phyloP scores from a whole-genome alignment of 2,329 filamentous ascomycete genomes.

The Diaporthe batatas region DNA sequence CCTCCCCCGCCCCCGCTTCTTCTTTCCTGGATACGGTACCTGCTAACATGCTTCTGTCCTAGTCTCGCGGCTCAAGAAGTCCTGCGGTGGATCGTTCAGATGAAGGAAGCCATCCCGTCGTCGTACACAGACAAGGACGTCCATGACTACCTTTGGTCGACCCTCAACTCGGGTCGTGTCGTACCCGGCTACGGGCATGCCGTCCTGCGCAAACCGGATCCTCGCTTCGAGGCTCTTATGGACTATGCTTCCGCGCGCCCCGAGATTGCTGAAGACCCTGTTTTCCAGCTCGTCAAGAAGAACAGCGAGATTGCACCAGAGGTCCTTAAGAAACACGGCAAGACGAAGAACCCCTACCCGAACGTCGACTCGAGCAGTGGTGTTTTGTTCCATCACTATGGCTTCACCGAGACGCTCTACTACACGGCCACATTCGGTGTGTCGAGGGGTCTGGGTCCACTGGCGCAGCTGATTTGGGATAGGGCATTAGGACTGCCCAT shows the following conservation, averaged over 20 bases:
- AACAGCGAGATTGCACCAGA: slow-evolving; percentile 92
- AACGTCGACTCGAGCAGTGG: slow-evolving; percentile 96
- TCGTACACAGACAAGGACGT: slow-evolving; percentile 86
- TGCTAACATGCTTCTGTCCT: slow-evolving; percentile 38
- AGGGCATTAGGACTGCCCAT: slow-evolving; percentile 93
- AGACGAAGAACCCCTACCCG: slow-evolving; percentile 98
- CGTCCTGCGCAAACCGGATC: slow-evolving; percentile 95
- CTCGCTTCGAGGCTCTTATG: slow-evolving; percentile 96
- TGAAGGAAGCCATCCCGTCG: slow-evolving; percentile 88
- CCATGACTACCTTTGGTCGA: slow-evolving; percentile 90
- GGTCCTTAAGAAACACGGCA: slow-evolving; percentile 94
- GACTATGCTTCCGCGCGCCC: slow-evolving; percentile 89
- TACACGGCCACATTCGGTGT: slow-evolving; percentile 84
- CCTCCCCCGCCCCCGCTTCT: neutral
- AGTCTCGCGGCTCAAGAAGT: slow-evolving; percentile 96
- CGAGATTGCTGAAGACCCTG: slow-evolving; percentile 86
- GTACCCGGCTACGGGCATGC: slow-evolving; percentile 97
- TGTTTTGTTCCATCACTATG: slow-evolving; percentile 97
- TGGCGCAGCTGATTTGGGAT: slow-evolving; percentile 97
- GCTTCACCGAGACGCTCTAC: slow-evolving; percentile 96
- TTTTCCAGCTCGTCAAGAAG: slow-evolving; percentile 94
- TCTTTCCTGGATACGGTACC: neutral
- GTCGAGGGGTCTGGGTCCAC: slow-evolving; percentile 81
- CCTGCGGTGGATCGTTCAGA: slow-evolving; percentile 94
- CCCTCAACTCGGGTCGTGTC: slow-evolving; percentile 92